Percentiles rank a stretch among this genome's conserved stretches.
Evolutionary conservation across 371 early-diverging fungal genomes (phyloP).

Genomic region (Haplosporangium sp.): DNA sequence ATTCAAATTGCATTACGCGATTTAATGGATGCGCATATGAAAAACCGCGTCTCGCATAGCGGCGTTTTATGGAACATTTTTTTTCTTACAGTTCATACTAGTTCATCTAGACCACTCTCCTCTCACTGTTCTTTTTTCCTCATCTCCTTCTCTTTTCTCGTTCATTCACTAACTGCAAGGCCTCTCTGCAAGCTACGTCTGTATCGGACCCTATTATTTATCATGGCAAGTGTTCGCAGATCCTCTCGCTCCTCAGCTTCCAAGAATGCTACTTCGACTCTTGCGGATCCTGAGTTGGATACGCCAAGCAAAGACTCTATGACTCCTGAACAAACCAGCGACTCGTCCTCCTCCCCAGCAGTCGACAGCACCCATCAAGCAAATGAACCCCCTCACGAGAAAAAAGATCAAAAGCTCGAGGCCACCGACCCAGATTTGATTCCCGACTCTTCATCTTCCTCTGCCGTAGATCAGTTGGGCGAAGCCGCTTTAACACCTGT

Average conservation of each 20-base stretch:
- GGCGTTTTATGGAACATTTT: background rate
- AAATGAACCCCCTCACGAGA: slow-evolving; percentile 6
- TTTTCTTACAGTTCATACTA: background rate
- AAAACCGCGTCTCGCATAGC: too few species aligned
- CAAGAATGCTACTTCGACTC: slow-evolving; percentile 2
- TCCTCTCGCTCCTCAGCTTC: slow-evolving; percentile 19
- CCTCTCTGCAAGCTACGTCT: background rate
- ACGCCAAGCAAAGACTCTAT: background rate
- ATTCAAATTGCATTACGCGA: too few species aligned
- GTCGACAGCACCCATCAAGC: slow-evolving; percentile 27
- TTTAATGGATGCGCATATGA: too few species aligned
- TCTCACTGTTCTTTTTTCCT: background rate
- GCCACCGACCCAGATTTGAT: slow-evolving; percentile 20
- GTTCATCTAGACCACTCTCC: background rate
- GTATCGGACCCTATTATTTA: too few species aligned
- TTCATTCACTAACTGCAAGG: background rate
- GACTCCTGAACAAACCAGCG: background rate
- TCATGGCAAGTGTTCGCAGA: slow-evolving; percentile 19
- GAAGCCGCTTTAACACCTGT: slow-evolving; percentile 23
- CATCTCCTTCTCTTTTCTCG: background rate
- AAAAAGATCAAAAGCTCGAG: slow-evolving; percentile 37
- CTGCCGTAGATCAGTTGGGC: slow-evolving; percentile 5
- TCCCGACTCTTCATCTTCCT: background rate
- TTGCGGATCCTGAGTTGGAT: slow-evolving; percentile 2
- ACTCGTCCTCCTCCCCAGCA: background rate